phyloP scores from a whole-genome alignment of 1,139 yeast genomes.

The Suhomyces coccinellae region DNA sequence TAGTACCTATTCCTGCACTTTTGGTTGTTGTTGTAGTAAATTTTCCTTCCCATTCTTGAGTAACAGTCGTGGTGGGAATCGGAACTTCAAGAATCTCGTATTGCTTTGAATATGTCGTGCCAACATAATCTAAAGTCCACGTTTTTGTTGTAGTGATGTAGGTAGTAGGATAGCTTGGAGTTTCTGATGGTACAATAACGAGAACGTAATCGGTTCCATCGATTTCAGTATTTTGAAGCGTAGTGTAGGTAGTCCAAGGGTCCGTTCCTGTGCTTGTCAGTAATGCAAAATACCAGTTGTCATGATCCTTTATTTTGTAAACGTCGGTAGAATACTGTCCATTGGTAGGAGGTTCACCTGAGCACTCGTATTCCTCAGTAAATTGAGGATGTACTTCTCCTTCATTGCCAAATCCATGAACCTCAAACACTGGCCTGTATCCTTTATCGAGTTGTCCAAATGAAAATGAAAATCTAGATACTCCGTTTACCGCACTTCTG shows the following conservation, averaged over 20 bases:
- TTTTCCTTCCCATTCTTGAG: neutral
- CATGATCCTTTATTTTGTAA: neutral
- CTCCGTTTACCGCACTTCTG: neutral
- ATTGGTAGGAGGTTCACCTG: too few species aligned
- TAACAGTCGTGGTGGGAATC: neutral
- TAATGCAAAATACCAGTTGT: neutral
- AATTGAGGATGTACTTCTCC: neutral
- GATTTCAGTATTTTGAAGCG: neutral
- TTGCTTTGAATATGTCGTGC: neutral
- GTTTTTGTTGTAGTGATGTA: neutral
- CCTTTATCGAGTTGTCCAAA: neutral
- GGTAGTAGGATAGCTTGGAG: neutral
- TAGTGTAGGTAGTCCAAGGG: neutral
- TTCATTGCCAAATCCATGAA: neutral
- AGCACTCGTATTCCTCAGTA: neutral
- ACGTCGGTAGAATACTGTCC: neutral
- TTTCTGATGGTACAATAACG: neutral
- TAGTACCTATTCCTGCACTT: neutral
- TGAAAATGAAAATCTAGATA: neutral
- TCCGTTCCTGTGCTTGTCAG: neutral
- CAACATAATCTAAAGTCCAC: neutral
- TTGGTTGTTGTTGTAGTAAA: neutral
- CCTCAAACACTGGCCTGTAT: neutral
- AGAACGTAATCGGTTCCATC: neutral
- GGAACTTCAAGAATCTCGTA: neutral